Conservation (phyloP, 2,329 filamentous ascomycete genomes). For the Diaporthe sp. region DNA sequence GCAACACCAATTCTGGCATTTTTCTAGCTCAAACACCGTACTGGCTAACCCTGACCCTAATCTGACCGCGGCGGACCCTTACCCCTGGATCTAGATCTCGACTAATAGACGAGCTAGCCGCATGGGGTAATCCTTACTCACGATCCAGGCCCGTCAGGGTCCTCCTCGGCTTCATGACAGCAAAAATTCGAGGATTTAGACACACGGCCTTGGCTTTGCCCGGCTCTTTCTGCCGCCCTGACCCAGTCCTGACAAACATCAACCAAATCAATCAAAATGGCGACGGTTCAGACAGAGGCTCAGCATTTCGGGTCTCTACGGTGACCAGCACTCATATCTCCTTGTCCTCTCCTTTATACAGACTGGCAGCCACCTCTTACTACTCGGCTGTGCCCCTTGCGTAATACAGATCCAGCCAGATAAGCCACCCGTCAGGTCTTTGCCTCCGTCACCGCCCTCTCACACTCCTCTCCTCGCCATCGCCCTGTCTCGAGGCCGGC, state of each 20-base stretch:
- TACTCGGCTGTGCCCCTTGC: neutral
- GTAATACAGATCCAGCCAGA: neutral
- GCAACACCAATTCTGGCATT: too few species aligned
- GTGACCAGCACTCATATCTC: neutral
- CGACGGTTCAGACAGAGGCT: slow-evolving; percentile 11
- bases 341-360: neutral
- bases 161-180: slow-evolving; percentile 7
- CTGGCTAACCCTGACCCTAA: neutral
- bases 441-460: neutral
- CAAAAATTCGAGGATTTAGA: slow-evolving; percentile 18
- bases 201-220: slow-evolving; percentile 11
- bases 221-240: neutral
- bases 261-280: neutral
- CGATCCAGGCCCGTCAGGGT: slow-evolving; percentile 23
- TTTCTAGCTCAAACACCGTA: neutral
- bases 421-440: slow-evolving; percentile 2
- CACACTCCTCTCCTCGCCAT: neutral
- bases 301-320: neutral
- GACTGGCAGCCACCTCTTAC: neutral
- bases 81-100: neutral
- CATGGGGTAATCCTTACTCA: slow-evolving; percentile 17
- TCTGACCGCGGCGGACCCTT: neutral
- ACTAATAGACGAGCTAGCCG: neutral
- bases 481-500: neutral
- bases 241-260: neutral